These are phyloP conservation scores for Heritiera littoralis DNA, from an alignment of 345 rosid species.

Conservation along the genomic window DNA sequence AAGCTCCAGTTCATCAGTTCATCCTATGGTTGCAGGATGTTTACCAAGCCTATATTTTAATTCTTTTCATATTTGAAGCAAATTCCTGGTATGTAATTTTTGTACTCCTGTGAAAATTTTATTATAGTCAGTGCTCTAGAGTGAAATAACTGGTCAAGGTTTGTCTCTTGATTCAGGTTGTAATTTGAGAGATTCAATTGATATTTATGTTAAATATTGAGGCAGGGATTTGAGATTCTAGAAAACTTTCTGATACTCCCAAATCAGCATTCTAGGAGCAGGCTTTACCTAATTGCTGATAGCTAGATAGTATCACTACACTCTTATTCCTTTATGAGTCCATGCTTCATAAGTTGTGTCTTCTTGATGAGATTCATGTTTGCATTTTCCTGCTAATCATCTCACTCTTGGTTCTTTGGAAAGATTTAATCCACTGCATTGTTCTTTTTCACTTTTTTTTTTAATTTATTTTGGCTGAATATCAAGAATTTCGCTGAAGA, in stretches of 20 bases:
- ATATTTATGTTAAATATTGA: not conserved
- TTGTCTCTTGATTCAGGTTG: not conserved
- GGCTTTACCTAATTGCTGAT: not conserved
- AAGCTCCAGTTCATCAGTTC: not conserved
- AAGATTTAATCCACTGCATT: not conserved
- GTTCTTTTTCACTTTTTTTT: not conserved
- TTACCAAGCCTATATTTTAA: not conserved
- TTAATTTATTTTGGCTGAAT: not conserved
- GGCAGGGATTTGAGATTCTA: not conserved
- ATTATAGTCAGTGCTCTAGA: not conserved
- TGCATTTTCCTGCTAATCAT: not conserved
- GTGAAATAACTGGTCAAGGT: not conserved
- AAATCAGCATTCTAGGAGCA: not conserved
- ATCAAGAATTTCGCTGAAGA: not conserved
- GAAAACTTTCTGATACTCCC: not conserved
- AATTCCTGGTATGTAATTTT: not conserved
- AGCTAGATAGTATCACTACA: not conserved
- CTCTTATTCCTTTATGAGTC: not conserved
- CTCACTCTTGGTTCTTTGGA: not conserved
- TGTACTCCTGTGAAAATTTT: not conserved
- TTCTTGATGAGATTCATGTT: not conserved
- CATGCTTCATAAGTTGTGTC: not conserved
- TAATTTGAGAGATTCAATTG: not conserved
- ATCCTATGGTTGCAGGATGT: not conserved
- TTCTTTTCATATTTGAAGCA: not conserved